Conservation (phyloP, 169 alveolate species). For the Plasmodium knowlesi region DNA sequence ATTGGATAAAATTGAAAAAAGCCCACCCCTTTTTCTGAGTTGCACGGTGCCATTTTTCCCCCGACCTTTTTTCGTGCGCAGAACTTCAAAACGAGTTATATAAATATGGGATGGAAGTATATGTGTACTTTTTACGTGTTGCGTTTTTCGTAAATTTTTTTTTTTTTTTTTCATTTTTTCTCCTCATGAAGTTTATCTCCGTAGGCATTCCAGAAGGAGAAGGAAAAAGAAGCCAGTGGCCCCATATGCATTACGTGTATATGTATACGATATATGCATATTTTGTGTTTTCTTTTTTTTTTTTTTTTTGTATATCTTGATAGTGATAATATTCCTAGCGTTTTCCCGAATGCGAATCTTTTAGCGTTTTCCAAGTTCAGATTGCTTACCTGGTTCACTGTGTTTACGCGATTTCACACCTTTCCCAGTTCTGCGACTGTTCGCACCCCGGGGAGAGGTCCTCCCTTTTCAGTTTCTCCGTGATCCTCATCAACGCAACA, state of each 20-base stretch:
- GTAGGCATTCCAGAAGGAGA: neutral
- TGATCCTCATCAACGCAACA: neutral
- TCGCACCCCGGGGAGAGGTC: neutral
- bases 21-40: neutral
- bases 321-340: neutral
- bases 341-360: neutral
- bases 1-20: neutral
- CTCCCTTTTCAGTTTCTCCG: neutral
- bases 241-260: neutral
- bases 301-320: neutral
- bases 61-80: neutral
- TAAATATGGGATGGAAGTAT: neutral
- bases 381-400: neutral
- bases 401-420: neutral
- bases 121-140: neutral
- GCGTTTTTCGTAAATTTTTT: neutral
- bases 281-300: neutral
- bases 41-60: constrained; percentile 1
- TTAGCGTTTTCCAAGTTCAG: neutral
- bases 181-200: neutral
- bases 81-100: neutral
- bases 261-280: neutral
- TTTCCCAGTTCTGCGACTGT: neutral
- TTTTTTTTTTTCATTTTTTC: constrained; percentile 7
- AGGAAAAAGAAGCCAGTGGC: neutral